Conservation (phyloP, 805 yeast species). For the Starmerella bombi region DNA sequence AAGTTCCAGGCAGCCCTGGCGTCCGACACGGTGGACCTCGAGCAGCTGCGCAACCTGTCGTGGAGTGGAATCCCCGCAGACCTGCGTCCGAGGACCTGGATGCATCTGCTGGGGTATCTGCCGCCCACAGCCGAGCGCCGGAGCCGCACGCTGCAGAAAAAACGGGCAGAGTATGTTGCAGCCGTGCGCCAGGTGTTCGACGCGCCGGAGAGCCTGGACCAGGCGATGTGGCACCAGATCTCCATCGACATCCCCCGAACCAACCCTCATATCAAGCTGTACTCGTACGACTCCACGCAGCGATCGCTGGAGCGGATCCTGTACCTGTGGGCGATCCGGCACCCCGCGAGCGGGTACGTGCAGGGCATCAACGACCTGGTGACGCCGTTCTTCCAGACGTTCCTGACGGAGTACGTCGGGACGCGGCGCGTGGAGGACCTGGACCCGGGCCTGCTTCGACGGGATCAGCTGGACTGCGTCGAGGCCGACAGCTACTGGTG, state of each 20-base stretch:
- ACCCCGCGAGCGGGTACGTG: conserved; percentile 95
- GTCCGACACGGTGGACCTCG: conserved; percentile 44
- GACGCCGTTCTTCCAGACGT: conserved; percentile 86
- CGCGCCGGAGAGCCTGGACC: conserved; percentile 42
- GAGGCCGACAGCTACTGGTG: conserved; percentile 99
- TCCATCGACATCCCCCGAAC: conserved; percentile 91
- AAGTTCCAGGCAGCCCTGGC: conserved; percentile 54
- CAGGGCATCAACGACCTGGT: conserved; percentile 93
- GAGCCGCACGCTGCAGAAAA: conserved; percentile 52
- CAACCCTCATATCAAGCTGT: conserved; percentile 68
- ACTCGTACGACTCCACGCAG: conserved; percentile 58
- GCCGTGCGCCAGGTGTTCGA: conserved; percentile 57
- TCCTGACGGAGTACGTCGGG: conserved; percentile 50
- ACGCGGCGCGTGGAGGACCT: conserved; percentile 37
- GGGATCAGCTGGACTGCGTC: conserved; percentile 48
- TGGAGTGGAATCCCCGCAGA: conserved; percentile 91
- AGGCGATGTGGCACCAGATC: conserved; percentile 86
- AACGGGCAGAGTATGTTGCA: conserved; percentile 72
- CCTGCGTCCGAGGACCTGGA: conserved; percentile 79
- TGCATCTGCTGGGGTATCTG: conserved; percentile 71
- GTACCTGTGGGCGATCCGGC: conserved; percentile 90
- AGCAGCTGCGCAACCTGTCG: conserved; percentile 59
- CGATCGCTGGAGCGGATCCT: conserved; percentile 64
- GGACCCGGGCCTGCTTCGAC: conserved; percentile 50
- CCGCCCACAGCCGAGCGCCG: conserved; percentile 77